Evolutionary conservation across 2,329 filamentous ascomycete species (phyloP), one percentile per base, ranked within the genome.

Genomic region (Dryadomyces sulphureus): DNA sequence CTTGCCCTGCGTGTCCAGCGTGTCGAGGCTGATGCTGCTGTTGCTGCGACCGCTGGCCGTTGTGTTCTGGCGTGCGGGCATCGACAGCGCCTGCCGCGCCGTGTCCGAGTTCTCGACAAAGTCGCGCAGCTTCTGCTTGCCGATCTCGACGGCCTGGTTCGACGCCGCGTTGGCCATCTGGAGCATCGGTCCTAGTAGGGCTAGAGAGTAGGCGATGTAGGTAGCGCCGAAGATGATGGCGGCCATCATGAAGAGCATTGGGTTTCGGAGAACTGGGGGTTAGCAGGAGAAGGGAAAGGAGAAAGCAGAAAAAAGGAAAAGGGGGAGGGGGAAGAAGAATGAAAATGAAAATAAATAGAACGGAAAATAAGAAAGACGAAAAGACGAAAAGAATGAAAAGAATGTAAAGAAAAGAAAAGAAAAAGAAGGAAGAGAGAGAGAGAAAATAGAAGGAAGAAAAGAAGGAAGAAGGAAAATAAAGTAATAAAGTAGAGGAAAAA

Each of bases 111-210:
- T 82, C 65, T 89, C 85, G 48, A 96, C 72, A 57, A 95, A 95
- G 27, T 94, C 87, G 21, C 90, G 78, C 41, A 96, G 75, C 55
- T 84, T 81, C 67, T 92, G 83, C 69, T 94, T 95, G 59, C 86
- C 85, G 54, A 98, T 87, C 55, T 94, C 87, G 25, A 94, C 58
- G 7, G 85, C 92, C 65, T 98, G 92, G 51, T 74, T 73, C 41
- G 79, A 81, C 4, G 92, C 92, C 14, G 92, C 92, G 55, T 92
- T 92, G 53, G 79, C 77, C 86, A 98, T 95, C 59, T 93, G 88
- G 55, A 93, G 70, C 71, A 98, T 96, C 0, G 92, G 92, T 1
- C 92, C 92, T 67, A 94, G 89, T 16, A 98, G 77, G 61, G 96
- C 96, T 54, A 98, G 80, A 30, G 80, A 89, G 65, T 92, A 95